phyloP scores from a whole-genome alignment of 2,329 filamentous ascomycete species.

The Gaeumannomyces tritici region DNA sequence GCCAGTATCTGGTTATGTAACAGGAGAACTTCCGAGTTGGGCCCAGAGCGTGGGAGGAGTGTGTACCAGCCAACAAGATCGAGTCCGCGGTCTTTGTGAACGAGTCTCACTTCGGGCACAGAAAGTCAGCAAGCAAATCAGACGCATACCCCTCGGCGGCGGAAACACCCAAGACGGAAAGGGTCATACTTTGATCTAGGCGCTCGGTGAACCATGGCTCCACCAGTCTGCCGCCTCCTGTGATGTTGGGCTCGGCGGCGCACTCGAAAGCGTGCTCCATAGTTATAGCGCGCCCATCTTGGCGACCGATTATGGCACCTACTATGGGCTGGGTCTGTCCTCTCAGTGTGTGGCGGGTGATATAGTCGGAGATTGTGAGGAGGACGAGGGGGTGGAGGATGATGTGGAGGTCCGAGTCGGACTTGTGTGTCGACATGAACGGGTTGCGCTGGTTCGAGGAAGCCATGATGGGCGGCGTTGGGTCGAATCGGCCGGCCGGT shows the following conservation, averaged over 20 bases:
- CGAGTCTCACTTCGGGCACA: constrained; percentile 61
- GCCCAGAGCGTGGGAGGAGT: constrained; percentile 62
- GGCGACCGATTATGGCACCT: constrained; percentile 83
- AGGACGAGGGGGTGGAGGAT: constrained; percentile 89
- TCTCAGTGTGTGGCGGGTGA: constrained; percentile 80
- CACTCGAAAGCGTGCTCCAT: constrained; percentile 92
- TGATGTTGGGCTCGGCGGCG: constrained; percentile 38
- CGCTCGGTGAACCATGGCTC: constrained; percentile 65
- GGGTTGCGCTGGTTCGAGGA: constrained; percentile 31
- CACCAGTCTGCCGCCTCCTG: constrained; percentile 55
- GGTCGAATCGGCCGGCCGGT: no score
- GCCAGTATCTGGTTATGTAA: constrained; percentile 71
- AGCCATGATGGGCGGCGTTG: background rate
- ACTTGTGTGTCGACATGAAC: constrained; percentile 56
- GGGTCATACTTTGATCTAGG: constrained; percentile 68
- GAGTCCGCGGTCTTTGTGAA: constrained; percentile 75
- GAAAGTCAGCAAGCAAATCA: constrained; percentile 5
- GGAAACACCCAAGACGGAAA: background rate
- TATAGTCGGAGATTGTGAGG: constrained; percentile 93
- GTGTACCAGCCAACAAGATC: constrained; percentile 93
- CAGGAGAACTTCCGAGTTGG: constrained; percentile 56
- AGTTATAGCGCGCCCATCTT: constrained; percentile 82
- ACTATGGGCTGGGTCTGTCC: constrained; percentile 66
- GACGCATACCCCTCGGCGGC: background rate
- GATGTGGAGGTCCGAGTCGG: constrained; percentile 66